Evolutionary conservation across 2,329 filamentous ascomycete genomes (phyloP).

Genomic region (Ceratocystis cacaofunesta): DNA sequence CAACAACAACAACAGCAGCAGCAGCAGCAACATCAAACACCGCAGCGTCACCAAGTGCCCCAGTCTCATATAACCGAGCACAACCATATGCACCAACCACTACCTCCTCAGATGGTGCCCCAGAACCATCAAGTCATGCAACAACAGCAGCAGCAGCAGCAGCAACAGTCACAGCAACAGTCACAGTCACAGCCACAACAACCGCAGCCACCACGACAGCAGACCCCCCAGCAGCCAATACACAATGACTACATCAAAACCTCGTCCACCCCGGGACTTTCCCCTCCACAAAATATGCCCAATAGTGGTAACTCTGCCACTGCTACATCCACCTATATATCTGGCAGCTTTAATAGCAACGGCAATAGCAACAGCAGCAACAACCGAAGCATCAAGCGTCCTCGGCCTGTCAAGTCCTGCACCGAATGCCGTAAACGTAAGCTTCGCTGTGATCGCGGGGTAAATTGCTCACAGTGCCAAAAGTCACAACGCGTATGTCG

Average conservation of each 20-base stretch:
- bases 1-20: too few relatives aligned
- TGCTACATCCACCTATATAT: background rate
- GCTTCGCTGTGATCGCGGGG: conserved; percentile 40
- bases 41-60: conserved; percentile 17
- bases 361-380: conserved; percentile 4
- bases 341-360: background rate
- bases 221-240: conserved; percentile 6
- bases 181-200: background rate
- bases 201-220: conserved; percentile 3
- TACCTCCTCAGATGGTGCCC: background rate
- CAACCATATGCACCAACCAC: conserved; percentile 4
- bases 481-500: conserved; percentile 40
- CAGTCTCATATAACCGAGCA: conserved; percentile 6
- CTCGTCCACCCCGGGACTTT: conserved; percentile 11
- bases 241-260: conserved; percentile 11
- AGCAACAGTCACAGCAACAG: background rate
- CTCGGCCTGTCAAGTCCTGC: conserved; percentile 41
- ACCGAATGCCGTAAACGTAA: conserved; percentile 44
- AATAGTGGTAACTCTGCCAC: background rate
- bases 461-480: conserved; percentile 43
- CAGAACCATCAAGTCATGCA: conserved; percentile 8
- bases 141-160: conserved; percentile 1
- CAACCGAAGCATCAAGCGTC: conserved; percentile 34
- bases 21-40: conserved; percentile 19
- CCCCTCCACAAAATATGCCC: conserved; percentile 1